Base-by-base conservation (phyloP, 768 basidiomycete genomes). In the Leccinum olivaceopallidum region DNA sequence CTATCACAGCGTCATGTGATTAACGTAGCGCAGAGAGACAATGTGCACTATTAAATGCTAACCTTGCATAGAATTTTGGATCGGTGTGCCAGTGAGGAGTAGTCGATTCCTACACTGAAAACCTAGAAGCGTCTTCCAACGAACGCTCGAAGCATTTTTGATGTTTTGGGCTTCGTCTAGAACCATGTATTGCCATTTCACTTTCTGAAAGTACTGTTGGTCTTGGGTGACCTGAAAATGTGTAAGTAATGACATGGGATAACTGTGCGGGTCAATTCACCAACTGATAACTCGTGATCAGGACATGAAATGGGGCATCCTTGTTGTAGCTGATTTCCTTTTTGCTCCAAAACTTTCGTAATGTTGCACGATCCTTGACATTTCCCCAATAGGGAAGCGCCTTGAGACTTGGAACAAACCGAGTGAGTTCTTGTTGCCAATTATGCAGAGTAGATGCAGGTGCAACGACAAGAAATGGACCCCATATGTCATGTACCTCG, bases 51-150 rank as follows among this genome's bases (percentile, higher is more conserved):
- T 20, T 24, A 42, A 57, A 39, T 22, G 61, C 82, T 66, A 61
- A 93, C 95, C 95, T 81, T 98, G 96, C 97, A 99, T 98, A 22
- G 92, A 95, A 74, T 99, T 99, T 73, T 99, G 97, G 61, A 99
- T 98, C 1, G 97, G 97, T 28, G 97, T 99, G 56, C 97, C 97
- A 1, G 97, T 99, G 44, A 99, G 80, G 16, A 99, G 82, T 6
- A 99, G 81, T 49, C 97, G 85, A 76, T 99, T 99, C 57, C 97
- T 85, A 70, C 96, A 98, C 34, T 95, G 93, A 75, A 98, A 94
- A 18, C 94, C 91, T 51, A 99, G 85, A 18, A 98, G 79, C 1
- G 95, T 96, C 76, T 98, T 98, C 97, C 97, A 99, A 48, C 97
- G 84, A 9, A 93, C 91, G 75, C 92, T 94, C 24, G 92, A 86